These are phyloP conservation scores for Musa troglodytarum DNA, from an alignment of 176 grass and related monocot genomes.

Conservation along the genomic window DNA sequence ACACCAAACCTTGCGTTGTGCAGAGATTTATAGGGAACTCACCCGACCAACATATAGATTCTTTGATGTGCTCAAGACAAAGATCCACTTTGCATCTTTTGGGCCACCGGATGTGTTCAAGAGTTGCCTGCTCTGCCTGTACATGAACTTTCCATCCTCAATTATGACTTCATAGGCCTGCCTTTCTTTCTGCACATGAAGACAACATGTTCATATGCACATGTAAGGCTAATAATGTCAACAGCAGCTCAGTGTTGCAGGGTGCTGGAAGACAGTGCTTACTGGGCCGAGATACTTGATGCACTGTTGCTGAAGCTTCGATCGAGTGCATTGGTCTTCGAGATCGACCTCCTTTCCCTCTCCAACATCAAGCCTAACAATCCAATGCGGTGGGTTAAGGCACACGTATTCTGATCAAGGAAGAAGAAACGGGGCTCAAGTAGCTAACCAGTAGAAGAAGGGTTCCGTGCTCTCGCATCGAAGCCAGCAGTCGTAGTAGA, in stretches of 20 bases:
- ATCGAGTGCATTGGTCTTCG: conserved; percentile 43
- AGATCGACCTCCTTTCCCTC: conserved; percentile 70
- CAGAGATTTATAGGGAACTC: not conserved
- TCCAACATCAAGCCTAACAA: conserved; percentile 60
- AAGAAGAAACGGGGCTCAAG: not conserved
- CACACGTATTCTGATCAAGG: not conserved
- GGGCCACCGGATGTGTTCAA: conserved; percentile 48
- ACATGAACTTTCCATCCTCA: conserved; percentile 54
- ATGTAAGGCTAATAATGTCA: not conserved
- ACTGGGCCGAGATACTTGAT: conserved; percentile 74
- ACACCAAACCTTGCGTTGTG: too few relatives aligned
- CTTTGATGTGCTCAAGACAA: conserved; percentile 82
- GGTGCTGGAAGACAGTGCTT: not conserved
- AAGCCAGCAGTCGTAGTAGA: conserved; percentile 80
- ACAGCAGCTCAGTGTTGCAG: not conserved
- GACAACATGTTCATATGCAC: conserved; percentile 6
- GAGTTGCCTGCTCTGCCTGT: conserved; percentile 57
- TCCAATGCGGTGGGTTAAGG: not conserved
- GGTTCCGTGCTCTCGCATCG: conserved; percentile 70
- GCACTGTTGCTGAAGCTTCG: conserved; percentile 60
- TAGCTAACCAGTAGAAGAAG: conserved; percentile 85
- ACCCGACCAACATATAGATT: conserved; percentile 70
- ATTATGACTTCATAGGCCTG: conserved; percentile 64
- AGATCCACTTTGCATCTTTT: conserved; percentile 80
- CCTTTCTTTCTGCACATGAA: conserved; percentile 73